phyloP scores from a whole-genome alignment of 768 basidiomycete species.

The Phaeolepiota aurea region DNA sequence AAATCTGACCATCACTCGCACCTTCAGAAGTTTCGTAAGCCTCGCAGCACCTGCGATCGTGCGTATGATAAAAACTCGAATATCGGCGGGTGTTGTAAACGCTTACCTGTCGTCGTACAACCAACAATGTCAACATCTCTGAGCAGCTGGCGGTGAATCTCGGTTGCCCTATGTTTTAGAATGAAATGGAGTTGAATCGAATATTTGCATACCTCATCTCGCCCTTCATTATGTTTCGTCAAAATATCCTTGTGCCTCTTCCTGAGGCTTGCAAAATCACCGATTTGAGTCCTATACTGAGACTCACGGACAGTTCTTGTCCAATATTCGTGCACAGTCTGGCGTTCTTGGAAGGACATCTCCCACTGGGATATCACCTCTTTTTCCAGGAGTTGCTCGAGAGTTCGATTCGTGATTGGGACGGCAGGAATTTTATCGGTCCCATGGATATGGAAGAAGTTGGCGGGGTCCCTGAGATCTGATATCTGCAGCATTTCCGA shows the following conservation, averaged over 20 bases:
- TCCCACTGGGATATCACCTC: constrained; percentile 46
- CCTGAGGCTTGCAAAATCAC: constrained; percentile 35
- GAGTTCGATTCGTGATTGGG: constrained; percentile 25
- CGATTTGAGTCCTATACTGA: constrained; percentile 13
- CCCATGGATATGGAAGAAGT: constrained; percentile 19
- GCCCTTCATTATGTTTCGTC: constrained; percentile 33
- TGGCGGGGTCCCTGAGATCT: no score
- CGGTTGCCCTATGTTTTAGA: background rate
- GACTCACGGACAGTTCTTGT: constrained; percentile 26
- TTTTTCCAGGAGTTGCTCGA: constrained; percentile 26
- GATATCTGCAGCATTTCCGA: background rate
- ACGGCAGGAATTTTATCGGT: constrained; percentile 24
- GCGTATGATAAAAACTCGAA: background rate
- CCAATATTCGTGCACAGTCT: constrained; percentile 37
- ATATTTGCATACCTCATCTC: constrained; percentile 39
- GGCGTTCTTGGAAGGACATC: constrained; percentile 44
- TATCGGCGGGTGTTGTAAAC: background rate
- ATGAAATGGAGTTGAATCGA: background rate
- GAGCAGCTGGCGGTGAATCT: constrained; percentile 53
- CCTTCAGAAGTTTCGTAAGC: constrained; percentile 47
- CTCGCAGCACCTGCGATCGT: constrained; percentile 56
- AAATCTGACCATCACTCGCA: constrained; percentile 12
- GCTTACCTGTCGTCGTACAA: constrained; percentile 66
- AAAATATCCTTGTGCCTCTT: constrained; percentile 21
- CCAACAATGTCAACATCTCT: constrained; percentile 53